Evolutionary conservation across 2,329 filamentous ascomycete species (phyloP).

Genomic region (Alternaria atra): DNA sequence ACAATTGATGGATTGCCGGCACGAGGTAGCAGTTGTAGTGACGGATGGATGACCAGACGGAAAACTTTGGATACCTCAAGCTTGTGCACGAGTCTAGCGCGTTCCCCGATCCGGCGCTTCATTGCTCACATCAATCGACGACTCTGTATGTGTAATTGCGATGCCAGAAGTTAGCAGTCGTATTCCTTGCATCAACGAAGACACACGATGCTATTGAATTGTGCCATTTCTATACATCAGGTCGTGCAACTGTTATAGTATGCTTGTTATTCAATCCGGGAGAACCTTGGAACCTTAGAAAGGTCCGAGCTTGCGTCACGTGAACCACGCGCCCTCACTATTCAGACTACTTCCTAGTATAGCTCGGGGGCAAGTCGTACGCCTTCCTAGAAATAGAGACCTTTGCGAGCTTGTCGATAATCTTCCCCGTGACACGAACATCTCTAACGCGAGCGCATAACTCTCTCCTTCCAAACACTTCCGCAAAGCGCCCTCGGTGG

Average conservation of each 20-base stretch:
- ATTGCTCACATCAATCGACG: constrained; percentile 8
- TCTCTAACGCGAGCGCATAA: background rate
- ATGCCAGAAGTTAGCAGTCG: too few relatives aligned
- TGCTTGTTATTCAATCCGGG: background rate
- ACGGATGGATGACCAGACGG: constrained; percentile 25
- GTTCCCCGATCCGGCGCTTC: constrained; percentile 20
- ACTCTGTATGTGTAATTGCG: background rate
- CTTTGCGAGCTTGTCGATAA: background rate
- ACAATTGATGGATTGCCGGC: constrained; percentile 30
- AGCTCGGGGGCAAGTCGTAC: background rate
- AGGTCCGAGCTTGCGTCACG: constrained; percentile 12
- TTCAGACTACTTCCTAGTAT: background rate
- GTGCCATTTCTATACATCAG: background rate
- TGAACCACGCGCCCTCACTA: background rate
- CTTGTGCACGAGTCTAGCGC: constrained; percentile 31
- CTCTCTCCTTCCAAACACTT: background rate
- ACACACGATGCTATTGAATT: background rate
- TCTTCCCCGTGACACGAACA: background rate
- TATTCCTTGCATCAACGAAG: too few relatives aligned
- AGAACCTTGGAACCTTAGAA: background rate
- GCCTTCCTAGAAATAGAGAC: background rate
- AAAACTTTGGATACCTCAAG: constrained; percentile 33
- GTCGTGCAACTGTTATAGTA: background rate
- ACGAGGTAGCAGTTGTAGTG: constrained; percentile 21
- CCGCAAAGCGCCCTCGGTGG: constrained; percentile 13